These are phyloP conservation scores for Sporothrix pseudoabietina DNA, from an alignment of 2,329 filamentous ascomycete species.

Conservation along the genomic window DNA sequence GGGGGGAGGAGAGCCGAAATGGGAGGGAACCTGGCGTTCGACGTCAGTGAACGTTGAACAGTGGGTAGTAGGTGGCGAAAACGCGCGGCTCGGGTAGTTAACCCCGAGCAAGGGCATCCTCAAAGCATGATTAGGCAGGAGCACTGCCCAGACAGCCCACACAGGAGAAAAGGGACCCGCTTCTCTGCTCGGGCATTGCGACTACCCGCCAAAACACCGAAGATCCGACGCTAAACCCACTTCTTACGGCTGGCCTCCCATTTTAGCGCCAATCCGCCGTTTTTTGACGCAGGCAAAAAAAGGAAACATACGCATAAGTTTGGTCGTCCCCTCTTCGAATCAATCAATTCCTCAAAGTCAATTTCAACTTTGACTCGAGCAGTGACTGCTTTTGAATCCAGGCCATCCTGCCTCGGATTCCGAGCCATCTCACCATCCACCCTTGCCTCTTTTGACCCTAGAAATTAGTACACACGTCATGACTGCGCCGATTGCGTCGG, in stretches of 20 bases:
- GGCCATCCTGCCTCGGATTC: neutral
- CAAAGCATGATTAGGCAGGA: slow-evolving; percentile 21
- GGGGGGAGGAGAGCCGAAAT: neutral
- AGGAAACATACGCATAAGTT: neutral
- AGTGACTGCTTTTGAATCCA: neutral
- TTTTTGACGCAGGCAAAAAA: neutral
- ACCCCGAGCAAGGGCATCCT: slow-evolving; percentile 23
- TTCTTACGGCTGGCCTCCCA: neutral
- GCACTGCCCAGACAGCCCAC: neutral
- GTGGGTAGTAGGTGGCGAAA: slow-evolving; percentile 16
- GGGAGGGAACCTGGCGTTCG: slow-evolving; percentile 6
- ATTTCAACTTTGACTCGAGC: neutral
- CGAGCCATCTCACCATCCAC: neutral
- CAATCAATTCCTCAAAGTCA: neutral
- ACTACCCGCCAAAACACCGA: slow-evolving; percentile 27
- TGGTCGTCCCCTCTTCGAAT: neutral
- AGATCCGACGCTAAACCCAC: slow-evolving; percentile 23
- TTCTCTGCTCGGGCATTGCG: slow-evolving; percentile 26
- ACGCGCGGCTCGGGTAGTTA: slow-evolving; percentile 27
- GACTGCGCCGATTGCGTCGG: neutral
- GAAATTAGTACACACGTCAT: neutral
- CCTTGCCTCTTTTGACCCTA: neutral
- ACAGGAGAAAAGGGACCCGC: neutral
- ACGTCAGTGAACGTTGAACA: neutral
- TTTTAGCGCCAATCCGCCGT: neutral